Percentiles rank a stretch among this genome's conserved stretches.
Conservation (phyloP, 2,329 filamentous ascomycete genomes). For the Sclerotinia nivalis region DNA sequence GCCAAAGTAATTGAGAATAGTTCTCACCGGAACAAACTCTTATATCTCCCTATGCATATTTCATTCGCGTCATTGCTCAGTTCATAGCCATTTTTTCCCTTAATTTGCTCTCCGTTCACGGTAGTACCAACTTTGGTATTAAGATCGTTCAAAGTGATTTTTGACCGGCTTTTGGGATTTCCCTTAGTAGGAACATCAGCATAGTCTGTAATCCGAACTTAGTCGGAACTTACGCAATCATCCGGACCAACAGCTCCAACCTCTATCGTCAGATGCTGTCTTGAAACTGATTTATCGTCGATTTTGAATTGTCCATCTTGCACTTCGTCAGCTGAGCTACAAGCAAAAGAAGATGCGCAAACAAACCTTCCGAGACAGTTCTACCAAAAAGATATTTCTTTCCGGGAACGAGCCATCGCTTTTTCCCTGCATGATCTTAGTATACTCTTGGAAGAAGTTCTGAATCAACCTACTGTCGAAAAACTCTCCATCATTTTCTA, state of each 20-base stretch:
- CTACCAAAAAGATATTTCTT: slow-evolving; percentile 85
- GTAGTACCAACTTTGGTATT: slow-evolving; percentile 82
- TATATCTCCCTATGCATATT: slow-evolving; percentile 72
- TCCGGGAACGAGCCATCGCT: slow-evolving; percentile 82
- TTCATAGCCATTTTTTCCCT: slow-evolving; percentile 55
- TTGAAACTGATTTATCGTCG: slow-evolving; percentile 78
- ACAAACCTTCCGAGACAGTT: slow-evolving; percentile 63
- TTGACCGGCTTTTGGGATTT: slow-evolving; percentile 53
- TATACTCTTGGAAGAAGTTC: background rate
- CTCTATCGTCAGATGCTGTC: slow-evolving; percentile 80
- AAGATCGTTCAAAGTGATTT: slow-evolving; percentile 73
- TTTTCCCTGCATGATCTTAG: slow-evolving; percentile 54
- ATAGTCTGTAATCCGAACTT: slow-evolving; percentile 14
- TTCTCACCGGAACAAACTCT: slow-evolving; percentile 59
- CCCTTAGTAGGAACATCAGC: slow-evolving; percentile 24
- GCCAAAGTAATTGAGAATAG: slow-evolving; percentile 19
- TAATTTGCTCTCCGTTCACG: slow-evolving; percentile 72
- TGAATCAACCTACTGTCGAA: background rate
- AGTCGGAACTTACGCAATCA: slow-evolving; percentile 58
- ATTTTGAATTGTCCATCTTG: slow-evolving; percentile 68
- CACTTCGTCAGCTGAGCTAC: background rate
- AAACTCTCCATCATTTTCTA: slow-evolving; percentile 9
- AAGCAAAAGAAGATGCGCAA: background rate
- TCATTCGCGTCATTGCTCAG: slow-evolving; percentile 60
- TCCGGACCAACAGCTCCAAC: slow-evolving; percentile 65